Base-by-base conservation (phyloP, 768 basidiomycete species). In the Agaricus blazei region DNA sequence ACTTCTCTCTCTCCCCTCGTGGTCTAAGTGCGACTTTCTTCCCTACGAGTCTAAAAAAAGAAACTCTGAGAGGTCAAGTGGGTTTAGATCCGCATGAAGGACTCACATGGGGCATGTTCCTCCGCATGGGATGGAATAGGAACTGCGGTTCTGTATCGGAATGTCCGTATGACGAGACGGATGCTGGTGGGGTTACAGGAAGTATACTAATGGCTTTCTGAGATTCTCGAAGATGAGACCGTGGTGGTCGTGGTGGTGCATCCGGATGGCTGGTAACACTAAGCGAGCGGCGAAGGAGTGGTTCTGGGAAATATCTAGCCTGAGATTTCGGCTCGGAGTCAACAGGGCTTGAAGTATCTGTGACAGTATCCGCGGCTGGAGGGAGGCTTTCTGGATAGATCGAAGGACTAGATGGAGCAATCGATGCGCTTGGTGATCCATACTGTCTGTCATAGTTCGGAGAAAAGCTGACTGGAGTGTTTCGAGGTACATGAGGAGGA, bases 361-460 rank as follows among this genome's bases (percentile, higher is more conserved):
- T 68, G 37, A 51, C 60, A 34, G 26, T 45, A 43, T 73, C 72
- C n/a, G 69, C 68, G 37, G 52, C 60, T 12, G 68, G 67, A 26
- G 75, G 74, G 14, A 81, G 62, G 54, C 70, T 75, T 1, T 74
- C 66, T 8, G 80, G 76, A 59, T 81, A 79, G 28, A 80, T 72
- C 0, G 82, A 80, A 46, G 80, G 79, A 45, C 74, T 77, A 19
- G 78, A 79, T 45, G 71, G 74, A 41, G 74, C 65, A 27, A 66
- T 61, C 3, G 74, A 77, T 26, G 31, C 41, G 26, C 48, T 41
- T 26, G 54, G 37, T 15, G 41, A n/a, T 34, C 44, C 41, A 24
- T 27, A 24, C 23, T 29, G 29, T 41, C 38, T 56, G 14, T 47
- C 54, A 27, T 26, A 41, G 36, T 34, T 27, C 11, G 15, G 42